Conservation (phyloP, 768 basidiomycete genomes). For the Tulasnella calospora region DNA sequence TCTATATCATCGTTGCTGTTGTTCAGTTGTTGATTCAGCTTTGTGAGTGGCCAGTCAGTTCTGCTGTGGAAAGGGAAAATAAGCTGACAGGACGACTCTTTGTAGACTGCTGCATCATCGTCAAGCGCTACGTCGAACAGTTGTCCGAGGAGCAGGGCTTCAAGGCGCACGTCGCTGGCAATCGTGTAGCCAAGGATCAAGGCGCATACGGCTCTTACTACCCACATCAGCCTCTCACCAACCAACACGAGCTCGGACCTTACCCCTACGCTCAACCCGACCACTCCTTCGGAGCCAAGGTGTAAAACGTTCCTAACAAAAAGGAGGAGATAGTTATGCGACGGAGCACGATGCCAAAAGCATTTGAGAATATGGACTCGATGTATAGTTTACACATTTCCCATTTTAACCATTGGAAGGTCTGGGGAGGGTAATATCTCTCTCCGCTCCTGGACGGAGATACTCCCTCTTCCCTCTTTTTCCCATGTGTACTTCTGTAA, state of each 20-base stretch:
- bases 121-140: conserved; percentile 26
- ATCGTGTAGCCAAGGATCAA: conserved; percentile 4
- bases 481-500: not conserved
- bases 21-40: conserved; percentile 20
- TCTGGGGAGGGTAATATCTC: not conserved
- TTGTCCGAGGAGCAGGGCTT: conserved; percentile 22
- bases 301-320: not conserved
- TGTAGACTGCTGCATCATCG: conserved; percentile 25
- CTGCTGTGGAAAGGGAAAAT: not conserved
- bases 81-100: not conserved
- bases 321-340: not conserved
- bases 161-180: conserved; percentile 15
- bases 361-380: not conserved
- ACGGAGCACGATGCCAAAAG: not conserved
- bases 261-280: conserved; percentile 18
- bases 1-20: conserved; percentile 10
- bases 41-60: not conserved
- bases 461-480: not conserved
- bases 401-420: not conserved
- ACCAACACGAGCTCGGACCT: conserved; percentile 22
- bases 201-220: conserved; percentile 8
- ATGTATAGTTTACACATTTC: not conserved
- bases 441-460: not conserved
- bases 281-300: conserved; percentile 23
- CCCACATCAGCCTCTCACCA: conserved; percentile 25